Conservation (phyloP, 345 rosid species). For the Punica granatum region DNA sequence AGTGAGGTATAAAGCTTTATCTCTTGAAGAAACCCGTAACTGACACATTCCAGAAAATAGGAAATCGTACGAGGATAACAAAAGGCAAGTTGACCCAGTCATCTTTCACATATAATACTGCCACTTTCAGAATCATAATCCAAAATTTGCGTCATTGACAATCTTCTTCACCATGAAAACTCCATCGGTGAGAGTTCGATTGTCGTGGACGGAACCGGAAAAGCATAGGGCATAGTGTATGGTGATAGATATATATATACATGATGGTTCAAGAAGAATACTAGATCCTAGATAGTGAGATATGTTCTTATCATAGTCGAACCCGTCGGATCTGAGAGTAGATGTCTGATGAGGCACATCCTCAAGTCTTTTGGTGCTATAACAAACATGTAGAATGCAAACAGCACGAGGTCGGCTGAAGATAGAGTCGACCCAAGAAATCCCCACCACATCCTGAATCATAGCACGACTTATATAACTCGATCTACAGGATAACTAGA, state of each 20-base stretch:
- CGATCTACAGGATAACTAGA: neutral
- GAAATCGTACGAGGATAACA: too few relatives aligned
- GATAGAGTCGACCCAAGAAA: slow-evolving; percentile 86
- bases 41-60: too few relatives aligned
- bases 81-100: neutral
- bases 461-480: neutral
- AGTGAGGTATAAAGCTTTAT: neutral
- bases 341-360: slow-evolving; percentile 70
- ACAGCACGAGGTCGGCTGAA: slow-evolving; percentile 69
- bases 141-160: neutral
- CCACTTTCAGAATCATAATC: neutral
- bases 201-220: neutral
- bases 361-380: slow-evolving; percentile 74
- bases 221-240: neutral
- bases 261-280: neutral
- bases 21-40: too few relatives aligned
- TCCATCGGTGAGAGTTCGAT: neutral
- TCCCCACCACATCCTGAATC: slow-evolving; percentile 89
- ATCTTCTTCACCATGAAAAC: neutral
- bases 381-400: slow-evolving; percentile 76
- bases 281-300: slow-evolving; percentile 26
- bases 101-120: neutral
- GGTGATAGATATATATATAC: neutral
- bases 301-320: slow-evolving; percentile 87
- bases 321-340: slow-evolving; percentile 82